Percentiles rank a stretch among this genome's conserved stretches.
Conservation (phyloP, 2,329 filamentous ascomycete genomes). For the Pseudocercospora crystallina region DNA sequence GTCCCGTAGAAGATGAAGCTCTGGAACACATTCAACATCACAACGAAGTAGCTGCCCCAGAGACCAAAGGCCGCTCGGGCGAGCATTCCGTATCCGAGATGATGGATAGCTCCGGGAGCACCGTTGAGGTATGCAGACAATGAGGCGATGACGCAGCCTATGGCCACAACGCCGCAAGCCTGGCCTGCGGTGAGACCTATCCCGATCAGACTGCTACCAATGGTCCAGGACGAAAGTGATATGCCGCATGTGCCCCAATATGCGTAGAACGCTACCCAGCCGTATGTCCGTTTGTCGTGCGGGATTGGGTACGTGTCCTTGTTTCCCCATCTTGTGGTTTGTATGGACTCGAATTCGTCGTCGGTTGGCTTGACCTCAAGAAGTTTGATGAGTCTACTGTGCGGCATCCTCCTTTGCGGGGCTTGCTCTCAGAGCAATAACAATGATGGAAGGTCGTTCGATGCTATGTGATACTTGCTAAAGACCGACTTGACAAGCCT, state of each 20-base stretch:
- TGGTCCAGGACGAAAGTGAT: constrained; percentile 2
- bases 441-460: neutral
- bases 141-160: constrained; percentile 18
- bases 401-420: neutral
- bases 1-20: constrained; percentile 24
- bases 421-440: too few relatives aligned
- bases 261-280: constrained; percentile 4
- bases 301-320: constrained; percentile 6
- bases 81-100: constrained; percentile 25
- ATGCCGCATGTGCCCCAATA: constrained; percentile 11
- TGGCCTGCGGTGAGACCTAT: constrained; percentile 1
- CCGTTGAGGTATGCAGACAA: constrained; percentile 21
- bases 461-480: too few relatives aligned
- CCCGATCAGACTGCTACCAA: constrained; percentile 3
- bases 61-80: constrained; percentile 24
- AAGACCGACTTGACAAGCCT: too few relatives aligned
- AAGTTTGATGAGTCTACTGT: neutral
- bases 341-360: constrained; percentile 1
- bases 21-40: constrained; percentile 26
- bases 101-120: constrained; percentile 15
- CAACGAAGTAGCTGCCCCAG: constrained; percentile 25
- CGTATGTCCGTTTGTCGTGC: constrained; percentile 4
- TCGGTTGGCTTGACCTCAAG: constrained; percentile 5
- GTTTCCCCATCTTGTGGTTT: constrained; percentile 8
- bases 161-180: too few relatives aligned